Conservation (phyloP, 305 asterid species). For the Fraxinus angustifolia region DNA sequence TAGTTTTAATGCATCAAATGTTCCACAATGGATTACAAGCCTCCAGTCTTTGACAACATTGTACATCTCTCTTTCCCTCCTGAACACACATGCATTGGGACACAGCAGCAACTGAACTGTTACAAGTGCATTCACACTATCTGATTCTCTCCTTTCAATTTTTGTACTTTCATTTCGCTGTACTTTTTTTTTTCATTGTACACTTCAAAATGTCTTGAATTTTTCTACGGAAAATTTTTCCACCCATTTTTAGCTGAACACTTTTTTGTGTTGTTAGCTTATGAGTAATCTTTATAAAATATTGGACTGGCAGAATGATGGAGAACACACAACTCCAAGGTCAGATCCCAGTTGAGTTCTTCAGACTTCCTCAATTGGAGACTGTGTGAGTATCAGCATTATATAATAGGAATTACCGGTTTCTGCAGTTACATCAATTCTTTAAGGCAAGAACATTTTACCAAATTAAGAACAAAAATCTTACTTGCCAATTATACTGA, state of each 20-base stretch:
- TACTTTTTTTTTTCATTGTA: not conserved
- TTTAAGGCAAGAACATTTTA: not conserved
- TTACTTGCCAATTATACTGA: slow-evolving; percentile 14
- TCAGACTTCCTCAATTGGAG: slow-evolving; percentile 64
- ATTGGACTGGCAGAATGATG: slow-evolving; percentile 53
- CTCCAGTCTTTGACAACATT: slow-evolving; percentile 76
- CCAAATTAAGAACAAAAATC: slow-evolving; percentile 1
- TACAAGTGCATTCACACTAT: not conserved
- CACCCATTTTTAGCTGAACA: not conserved
- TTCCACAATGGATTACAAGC: slow-evolving; percentile 61
- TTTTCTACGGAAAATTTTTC: not conserved
- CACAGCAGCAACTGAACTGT: not conserved
- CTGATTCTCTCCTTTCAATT: not conserved
- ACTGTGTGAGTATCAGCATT: slow-evolving; percentile 51
- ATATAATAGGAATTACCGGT: not conserved
- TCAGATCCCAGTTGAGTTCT: slow-evolving; percentile 49
- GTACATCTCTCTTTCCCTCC: slow-evolving; percentile 45
- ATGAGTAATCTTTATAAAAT: slow-evolving; percentile 9
- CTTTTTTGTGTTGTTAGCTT: not conserved
- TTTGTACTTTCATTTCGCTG: not conserved
- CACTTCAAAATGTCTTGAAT: not conserved
- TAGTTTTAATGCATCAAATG: slow-evolving; percentile 54
- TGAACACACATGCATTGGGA: not conserved
- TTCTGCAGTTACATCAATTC: not conserved
- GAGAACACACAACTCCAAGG: slow-evolving; percentile 58